Conservation (phyloP, 2,329 filamentous ascomycete genomes). For the Cordyceps fumosorosea region DNA sequence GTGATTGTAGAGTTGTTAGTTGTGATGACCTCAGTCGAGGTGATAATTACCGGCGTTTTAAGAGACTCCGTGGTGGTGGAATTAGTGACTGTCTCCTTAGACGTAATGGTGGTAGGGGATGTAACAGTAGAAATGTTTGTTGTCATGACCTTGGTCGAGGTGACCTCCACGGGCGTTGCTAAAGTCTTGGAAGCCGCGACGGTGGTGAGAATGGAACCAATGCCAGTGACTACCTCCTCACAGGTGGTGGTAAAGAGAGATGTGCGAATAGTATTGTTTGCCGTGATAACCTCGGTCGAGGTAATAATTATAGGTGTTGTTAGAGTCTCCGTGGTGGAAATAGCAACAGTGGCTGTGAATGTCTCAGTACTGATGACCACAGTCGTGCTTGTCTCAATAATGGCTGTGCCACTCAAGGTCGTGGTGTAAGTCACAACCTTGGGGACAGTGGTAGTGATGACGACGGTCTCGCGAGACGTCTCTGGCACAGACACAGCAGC, state of each 20-base stretch:
- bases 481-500: not conserved
- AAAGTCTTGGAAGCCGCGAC: not conserved
- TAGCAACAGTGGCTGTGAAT: not conserved
- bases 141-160: not conserved
- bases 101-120: not conserved
- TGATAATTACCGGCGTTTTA: not conserved
- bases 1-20: not conserved
- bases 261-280: not conserved
- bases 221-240: not conserved
- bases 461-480: not conserved
- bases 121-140: not conserved
- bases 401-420: not conserved
- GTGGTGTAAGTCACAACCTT: not conserved
- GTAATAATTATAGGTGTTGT: not conserved
- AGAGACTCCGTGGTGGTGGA: not conserved
- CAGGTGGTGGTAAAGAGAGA: not conserved
- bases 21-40: not conserved
- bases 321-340: not conserved
- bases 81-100: not conserved
- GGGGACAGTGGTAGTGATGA: not conserved
- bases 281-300: not conserved
- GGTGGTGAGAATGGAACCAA: not conserved
- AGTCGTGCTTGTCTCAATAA: not conserved
- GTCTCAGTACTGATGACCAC: not conserved
- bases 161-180: not conserved